Evolutionary conservation across 305 asterid genomes (phyloP).

Genomic region (Fraxinus floribunda): DNA sequence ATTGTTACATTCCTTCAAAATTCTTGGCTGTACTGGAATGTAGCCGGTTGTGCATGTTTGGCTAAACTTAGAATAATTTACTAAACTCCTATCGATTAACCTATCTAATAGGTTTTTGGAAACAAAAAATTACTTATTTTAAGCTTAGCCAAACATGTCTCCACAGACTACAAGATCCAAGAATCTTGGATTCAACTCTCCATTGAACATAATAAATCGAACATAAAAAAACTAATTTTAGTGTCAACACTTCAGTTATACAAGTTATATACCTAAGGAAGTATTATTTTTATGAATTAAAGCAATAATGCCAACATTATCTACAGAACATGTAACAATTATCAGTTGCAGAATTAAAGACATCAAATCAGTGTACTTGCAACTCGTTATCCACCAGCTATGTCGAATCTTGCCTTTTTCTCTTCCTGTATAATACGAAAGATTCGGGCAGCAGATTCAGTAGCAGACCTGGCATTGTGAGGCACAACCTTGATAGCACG

Average conservation of each 20-base stretch:
- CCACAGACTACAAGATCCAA: not conserved
- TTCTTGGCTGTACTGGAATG: not conserved
- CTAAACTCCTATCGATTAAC: not conserved
- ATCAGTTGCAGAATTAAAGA: not conserved
- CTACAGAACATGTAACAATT: conserved; percentile 22
- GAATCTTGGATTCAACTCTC: not conserved
- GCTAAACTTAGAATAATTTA: not conserved
- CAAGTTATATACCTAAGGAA: not conserved
- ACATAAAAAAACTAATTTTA: not conserved
- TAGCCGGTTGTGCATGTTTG: not conserved
- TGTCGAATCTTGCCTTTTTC: conserved; percentile 51
- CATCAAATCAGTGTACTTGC: not conserved
- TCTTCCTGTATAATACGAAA: conserved; percentile 80
- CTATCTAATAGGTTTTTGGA: not conserved
- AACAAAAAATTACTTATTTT: not conserved
- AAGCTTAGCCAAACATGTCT: not conserved
- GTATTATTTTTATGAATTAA: not conserved
- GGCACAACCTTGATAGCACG: conserved; percentile 59
- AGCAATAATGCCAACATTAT: not conserved
- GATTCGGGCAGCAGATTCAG: conserved; percentile 79
- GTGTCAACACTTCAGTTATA: not conserved
- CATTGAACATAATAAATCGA: not conserved
- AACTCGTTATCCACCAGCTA: conserved; percentile 5
- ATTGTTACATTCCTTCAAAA: not conserved
- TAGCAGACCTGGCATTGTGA: conserved; percentile 63